Evolutionary conservation across 352 stramenopile species (phyloP), one percentile per base, ranked within the genome.

Genomic region (Phytophthora pseudosyringae): DNA sequence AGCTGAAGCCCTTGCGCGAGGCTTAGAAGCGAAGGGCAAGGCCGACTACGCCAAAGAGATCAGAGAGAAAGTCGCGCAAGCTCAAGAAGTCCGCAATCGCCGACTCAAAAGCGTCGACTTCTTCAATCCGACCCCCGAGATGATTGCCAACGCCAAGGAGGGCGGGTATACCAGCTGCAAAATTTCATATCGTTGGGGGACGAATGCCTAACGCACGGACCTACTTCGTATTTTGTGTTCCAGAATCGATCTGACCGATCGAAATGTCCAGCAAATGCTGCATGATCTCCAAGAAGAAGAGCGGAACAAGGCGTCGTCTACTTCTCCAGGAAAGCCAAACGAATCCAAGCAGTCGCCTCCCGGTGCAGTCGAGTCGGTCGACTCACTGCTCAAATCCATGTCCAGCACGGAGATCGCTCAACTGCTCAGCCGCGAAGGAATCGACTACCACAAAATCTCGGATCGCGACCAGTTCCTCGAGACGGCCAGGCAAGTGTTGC

Each of bases 231-330:
- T 54, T 39, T 52, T 59, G 10, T 35, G 8, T 18, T 8, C 10
- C 31, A 95, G 87, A 21, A 94, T 95, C 39, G 86, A 94, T 69
- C 57, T 94, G 39, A 91, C 80, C 0, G 85, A 93, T 50, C 65
- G 41, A 10, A 81, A 78, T 49, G 75, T 94, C 4, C 88, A 96
- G 63, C 69, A 89, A 60, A 93, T 94, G 81, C 67, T 96, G 15
- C 73, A 90, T 36, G 78, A 96, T 32, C 73, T 94, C 12, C 88
- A 94, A 71, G 73, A 89, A 21, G 80, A 92, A 25, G 80, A 94
- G 50, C 72, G 73, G 7, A 64, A 48, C 31, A 81, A 88, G 51
- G 31, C 62, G 10, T 67, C 18, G 31, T 62, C 53, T 48, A 47
- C 54, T 52, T 55, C 60, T 21, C 40, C 44, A 26, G 51, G 29